Conservation (phyloP, 1,284 basidiomycete genomes). For the Microbotryomycetes sp. region DNA sequence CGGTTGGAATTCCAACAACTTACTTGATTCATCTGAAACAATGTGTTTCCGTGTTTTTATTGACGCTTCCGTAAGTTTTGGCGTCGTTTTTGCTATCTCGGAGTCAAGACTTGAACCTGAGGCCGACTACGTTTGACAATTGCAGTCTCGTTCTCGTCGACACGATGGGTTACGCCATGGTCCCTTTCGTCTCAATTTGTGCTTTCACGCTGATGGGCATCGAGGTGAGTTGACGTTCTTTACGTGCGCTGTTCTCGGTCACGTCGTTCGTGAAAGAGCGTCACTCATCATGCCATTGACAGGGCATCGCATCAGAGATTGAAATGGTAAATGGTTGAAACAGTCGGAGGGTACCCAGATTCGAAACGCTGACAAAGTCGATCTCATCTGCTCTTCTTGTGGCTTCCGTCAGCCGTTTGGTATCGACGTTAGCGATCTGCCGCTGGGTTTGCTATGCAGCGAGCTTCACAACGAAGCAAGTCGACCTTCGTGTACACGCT, state of each 20-base stretch:
- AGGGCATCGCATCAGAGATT: conserved; percentile 27
- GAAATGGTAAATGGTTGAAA: conserved; percentile 23
- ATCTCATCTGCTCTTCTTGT: too few relatives aligned
- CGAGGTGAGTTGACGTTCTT: conserved; percentile 21
- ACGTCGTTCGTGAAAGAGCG: neutral
- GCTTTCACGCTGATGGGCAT: conserved; percentile 37
- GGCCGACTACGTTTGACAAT: conserved; percentile 32
- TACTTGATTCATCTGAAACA: conserved; percentile 35
- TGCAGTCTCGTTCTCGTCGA: conserved; percentile 35
- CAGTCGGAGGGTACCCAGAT: too few relatives aligned
- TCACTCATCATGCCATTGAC: neutral
- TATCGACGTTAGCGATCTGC: conserved; percentile 34
- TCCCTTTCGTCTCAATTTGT: conserved; percentile 35
- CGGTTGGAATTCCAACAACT: conserved; percentile 30
- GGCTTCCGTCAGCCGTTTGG: conserved; percentile 32
- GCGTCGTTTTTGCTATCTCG: neutral
- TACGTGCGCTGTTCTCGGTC: neutral
- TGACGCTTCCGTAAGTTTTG: neutral
- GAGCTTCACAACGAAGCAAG: conserved; percentile 36
- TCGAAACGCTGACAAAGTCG: too few relatives aligned
- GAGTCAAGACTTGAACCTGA: too few relatives aligned
- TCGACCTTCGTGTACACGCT: neutral
- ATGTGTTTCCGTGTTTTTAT: neutral
- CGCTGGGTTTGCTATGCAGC: conserved; percentile 36
- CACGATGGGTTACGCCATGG: conserved; percentile 30